Evolutionary conservation across 768 basidiomycete species (phyloP), one percentile per base, ranked within the genome.

Genomic region (Hydnomerulius pinastri): DNA sequence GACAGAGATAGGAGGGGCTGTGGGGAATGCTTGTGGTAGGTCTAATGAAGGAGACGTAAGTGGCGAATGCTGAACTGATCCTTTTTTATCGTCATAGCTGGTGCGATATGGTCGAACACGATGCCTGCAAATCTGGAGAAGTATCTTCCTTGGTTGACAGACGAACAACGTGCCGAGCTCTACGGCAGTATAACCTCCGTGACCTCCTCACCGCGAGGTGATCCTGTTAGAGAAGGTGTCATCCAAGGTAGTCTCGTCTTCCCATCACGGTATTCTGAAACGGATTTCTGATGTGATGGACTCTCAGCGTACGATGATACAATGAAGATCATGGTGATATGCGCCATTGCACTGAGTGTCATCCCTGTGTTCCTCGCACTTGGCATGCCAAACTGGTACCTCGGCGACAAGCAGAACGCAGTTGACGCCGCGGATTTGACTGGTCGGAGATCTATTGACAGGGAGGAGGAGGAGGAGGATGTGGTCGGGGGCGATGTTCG

Each of bases 391-490:
- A 72, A 88, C 59, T 85, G 81, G 76, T 76, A 80, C 52, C 81
- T 92, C 43, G 82, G 83, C 13, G 81, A 87, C 57, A 71, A 70
- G 35, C 88, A 90, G 67, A 90, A 89, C 62, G 85, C 86, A 0
- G 77, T 86, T 13, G 86, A 89, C 24, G 41, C 46, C 6, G 43
- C 49, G 21, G 58, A 66, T 48, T 33, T 65, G n/a, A 55, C 57
- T 2, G 58, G 64, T 28, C 58, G 54, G 29, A 18, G 17, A 15
- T 39, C 50, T 5, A 9, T 21, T n/a, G 29, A 13, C 20, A 27
- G 25, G 37, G 46, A 39, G 28, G 46, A 32, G 7, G 43, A 15
- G n/a, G n/a, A 15, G 3, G 50, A 41, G 3, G 44, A 32, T 3
- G 29, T 33, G 29, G 9, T 24, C 17, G 41, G 46, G 17, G 13